These are phyloP conservation scores for Aureobasidium sp. DNA, from an alignment of 2,329 filamentous ascomycete species.

Conservation along the genomic window DNA sequence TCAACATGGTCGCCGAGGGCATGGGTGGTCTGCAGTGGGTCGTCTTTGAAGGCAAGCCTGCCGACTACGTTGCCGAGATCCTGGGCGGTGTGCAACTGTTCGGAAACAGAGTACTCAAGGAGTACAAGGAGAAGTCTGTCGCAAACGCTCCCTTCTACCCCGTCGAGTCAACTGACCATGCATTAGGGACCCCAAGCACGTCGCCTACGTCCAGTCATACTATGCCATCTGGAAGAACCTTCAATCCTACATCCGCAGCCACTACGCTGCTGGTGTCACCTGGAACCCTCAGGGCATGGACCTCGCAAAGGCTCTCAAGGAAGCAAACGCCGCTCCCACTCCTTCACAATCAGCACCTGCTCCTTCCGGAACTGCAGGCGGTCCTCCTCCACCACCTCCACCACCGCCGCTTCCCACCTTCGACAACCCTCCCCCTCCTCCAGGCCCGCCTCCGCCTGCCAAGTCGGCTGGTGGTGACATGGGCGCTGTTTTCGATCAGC, in stretches of 20 bases:
- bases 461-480: slow-evolving; percentile 53
- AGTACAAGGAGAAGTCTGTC: slow-evolving; percentile 72
- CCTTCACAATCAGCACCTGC: slow-evolving; percentile 33
- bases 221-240: slow-evolving; percentile 84
- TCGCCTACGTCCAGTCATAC: slow-evolving; percentile 88
- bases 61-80: slow-evolving; percentile 77
- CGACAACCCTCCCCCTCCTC: slow-evolving; percentile 51
- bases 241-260: slow-evolving; percentile 73
- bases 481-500: slow-evolving; percentile 80
- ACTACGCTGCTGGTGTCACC: slow-evolving; percentile 69
- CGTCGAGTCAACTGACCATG: neutral
- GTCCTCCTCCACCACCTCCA: slow-evolving; percentile 59
- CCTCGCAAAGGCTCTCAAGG: slow-evolving; percentile 61
- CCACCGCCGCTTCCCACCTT: slow-evolving; percentile 50
- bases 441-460: slow-evolving; percentile 48
- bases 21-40: slow-evolving; percentile 90
- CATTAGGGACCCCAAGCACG: slow-evolving; percentile 65
- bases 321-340: slow-evolving; percentile 34
- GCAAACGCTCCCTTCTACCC: neutral
- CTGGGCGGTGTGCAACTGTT: slow-evolving; percentile 84
- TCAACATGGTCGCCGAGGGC: slow-evolving; percentile 83
- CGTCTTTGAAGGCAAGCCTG: slow-evolving; percentile 72
- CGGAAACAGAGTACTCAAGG: slow-evolving; percentile 87
- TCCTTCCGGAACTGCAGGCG: slow-evolving; percentile 49
- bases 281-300: slow-evolving; percentile 80